Base-by-base conservation (phyloP, 1,284 basidiomycete species). In the Pascua sp. region DNA sequence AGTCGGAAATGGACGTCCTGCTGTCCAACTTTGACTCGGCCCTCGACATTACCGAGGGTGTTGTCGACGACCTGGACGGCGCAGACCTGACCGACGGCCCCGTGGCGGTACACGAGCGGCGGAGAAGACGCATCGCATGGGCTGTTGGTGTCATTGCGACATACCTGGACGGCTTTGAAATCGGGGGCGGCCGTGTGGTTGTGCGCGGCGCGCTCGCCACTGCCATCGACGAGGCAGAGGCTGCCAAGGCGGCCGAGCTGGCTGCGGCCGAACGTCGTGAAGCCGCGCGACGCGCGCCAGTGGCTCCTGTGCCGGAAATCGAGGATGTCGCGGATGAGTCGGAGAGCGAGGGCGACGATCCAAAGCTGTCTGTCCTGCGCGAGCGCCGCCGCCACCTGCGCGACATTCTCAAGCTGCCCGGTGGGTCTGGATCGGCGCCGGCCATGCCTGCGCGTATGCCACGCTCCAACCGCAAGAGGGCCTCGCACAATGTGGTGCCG, bases 41-140 rank as follows among this genome's bases (percentile, higher is more conserved):
- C 10, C 71, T 77, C 32, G 76, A 78, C 42, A 71, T 83, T 42
- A 84, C 82, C 5, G 89, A 93, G 69, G 91, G 90, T 5, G 82
- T 86, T 55, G 90, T 91, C 53, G 90, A 91, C 63, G 88, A 78
- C 13, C 69, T 67, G 1, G 76, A 78, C 16, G 75, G 70, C 1
- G 70, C 86, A 51, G 83, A 86, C 37, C 79, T 83, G 45, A 79
- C 69, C 37, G 72, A 77, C 62, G 66, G 69, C 2, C 65, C 75
- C 15, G 66, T 69, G 8, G 65, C 76, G 42, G 71, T 82, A 54
- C 73, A 77, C 56, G 62, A 71, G 51, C 57, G 77, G 54, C 70
- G 90, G 15, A 95, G 89, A 86, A 83, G 85, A 51, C 81, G 95
- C 40, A 80, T 92, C 15, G 82, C 84, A 0, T 85, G 91, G 58